Conservation (phyloP, 257 asterid species). For the Salvia miltiorrhiza region DNA sequence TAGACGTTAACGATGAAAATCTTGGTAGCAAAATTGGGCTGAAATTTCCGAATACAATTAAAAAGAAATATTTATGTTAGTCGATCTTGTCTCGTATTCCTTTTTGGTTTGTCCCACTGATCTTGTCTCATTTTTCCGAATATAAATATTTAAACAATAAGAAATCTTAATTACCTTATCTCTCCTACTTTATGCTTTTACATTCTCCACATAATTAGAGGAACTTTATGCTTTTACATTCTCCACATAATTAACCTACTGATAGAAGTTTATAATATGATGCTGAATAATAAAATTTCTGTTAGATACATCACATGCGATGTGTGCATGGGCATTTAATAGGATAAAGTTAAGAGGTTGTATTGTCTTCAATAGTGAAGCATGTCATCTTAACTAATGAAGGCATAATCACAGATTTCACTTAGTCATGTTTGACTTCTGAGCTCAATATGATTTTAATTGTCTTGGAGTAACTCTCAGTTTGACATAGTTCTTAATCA, state of each 20-base stretch:
- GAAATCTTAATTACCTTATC: too few relatives aligned
- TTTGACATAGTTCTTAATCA: conserved; percentile 3
- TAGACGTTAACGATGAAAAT: neutral
- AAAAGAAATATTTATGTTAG: neutral
- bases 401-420: neutral
- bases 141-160: too few relatives aligned
- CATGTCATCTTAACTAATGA: too few relatives aligned
- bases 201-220: too few relatives aligned
- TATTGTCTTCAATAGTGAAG: neutral
- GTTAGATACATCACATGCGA: too few relatives aligned
- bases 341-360: conserved; percentile 3
- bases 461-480: conserved; percentile 4
- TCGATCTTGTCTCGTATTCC: too few relatives aligned
- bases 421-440: conserved; percentile 1
- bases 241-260: neutral
- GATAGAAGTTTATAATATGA: neutral
- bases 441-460: neutral
- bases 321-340: neutral
- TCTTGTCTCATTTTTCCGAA: too few relatives aligned
- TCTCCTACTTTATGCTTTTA: too few relatives aligned
- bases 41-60: neutral
- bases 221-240: neutral
- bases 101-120: too few relatives aligned
- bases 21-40: neutral
- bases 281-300: neutral